A percentile compares a stretch with the other conserved stretches of the same genome.
Evolutionary conservation across 2,329 filamentous ascomycete genomes (phyloP).

Genomic region (Geosmithia morbida): DNA sequence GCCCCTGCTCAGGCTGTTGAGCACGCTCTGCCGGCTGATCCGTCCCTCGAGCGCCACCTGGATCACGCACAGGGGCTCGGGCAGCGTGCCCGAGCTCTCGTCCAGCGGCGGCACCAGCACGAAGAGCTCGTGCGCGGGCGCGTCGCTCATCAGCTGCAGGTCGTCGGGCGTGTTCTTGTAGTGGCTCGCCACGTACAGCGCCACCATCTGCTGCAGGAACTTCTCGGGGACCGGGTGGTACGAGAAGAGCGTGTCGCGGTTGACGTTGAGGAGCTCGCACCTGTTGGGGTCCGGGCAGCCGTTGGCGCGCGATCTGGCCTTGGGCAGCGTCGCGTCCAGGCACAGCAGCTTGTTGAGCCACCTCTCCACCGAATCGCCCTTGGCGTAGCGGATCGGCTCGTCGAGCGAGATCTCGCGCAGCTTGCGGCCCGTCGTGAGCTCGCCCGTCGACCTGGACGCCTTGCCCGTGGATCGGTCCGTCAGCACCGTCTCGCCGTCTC

Average conservation of each 20-base stretch:
- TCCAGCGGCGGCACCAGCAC: conserved; percentile 80
- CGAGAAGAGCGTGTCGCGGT: conserved; percentile 93
- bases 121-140: conserved; percentile 90
- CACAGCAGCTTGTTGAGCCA: conserved; percentile 94
- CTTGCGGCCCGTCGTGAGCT: conserved; percentile 55
- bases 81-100: conserved; percentile 62
- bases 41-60: conserved; percentile 90
- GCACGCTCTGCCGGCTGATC: conserved; percentile 84
- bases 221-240: conserved; percentile 96
- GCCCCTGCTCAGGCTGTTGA: conserved; percentile 79
- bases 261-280: conserved; percentile 87
- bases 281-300: conserved; percentile 83
- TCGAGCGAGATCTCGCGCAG: conserved; percentile 83
- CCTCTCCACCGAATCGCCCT: conserved; percentile 82
- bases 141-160: conserved; percentile 96
- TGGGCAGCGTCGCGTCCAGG: conserved; percentile 80
- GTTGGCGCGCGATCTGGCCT: conserved; percentile 53
- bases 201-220: conserved; percentile 96
- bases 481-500: conserved; percentile 45
- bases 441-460: conserved; percentile 47
- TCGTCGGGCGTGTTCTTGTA: conserved; percentile 99
- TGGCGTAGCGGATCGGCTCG: conserved; percentile 88
- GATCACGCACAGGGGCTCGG: conserved; percentile 87
- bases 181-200: conserved; percentile 89
- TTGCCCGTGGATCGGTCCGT: conserved; percentile 70